Evolutionary conservation across 1,139 yeast genomes (phyloP).

Genomic region (Kodamaea suecica): DNA sequence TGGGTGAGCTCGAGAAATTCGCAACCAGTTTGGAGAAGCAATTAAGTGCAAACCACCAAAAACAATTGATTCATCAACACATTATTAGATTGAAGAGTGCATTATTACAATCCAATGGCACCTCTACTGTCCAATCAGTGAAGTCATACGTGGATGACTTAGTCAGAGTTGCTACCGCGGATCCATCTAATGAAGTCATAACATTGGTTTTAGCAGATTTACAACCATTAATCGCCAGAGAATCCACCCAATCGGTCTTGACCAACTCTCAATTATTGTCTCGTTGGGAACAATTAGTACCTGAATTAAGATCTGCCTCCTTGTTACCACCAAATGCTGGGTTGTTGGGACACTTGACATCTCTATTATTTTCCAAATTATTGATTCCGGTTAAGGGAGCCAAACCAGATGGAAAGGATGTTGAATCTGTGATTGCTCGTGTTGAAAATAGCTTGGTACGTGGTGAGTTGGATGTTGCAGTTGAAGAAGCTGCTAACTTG

Average conservation of each 20-base stretch:
- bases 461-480: conserved; percentile 82
- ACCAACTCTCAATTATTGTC: conserved; percentile 64
- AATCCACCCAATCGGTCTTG: conserved; percentile 58
- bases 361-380: conserved; percentile 71
- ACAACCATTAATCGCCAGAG: conserved; percentile 41
- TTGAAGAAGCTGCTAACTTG: conserved; percentile 84
- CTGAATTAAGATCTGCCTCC: conserved; percentile 86
- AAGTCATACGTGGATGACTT: conserved; percentile 49
- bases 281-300: conserved; percentile 73
- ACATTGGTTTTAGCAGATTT: conserved; percentile 37
- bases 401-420: conserved; percentile 67
- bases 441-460: conserved; percentile 73
- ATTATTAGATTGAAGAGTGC: conserved; percentile 52
- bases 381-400: conserved; percentile 62
- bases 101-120: conserved; percentile 30
- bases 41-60: conserved; percentile 53
- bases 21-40: conserved; percentile 58
- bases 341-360: conserved; percentile 83
- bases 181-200: conserved; percentile 36
- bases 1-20: conserved; percentile 57
- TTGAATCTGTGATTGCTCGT: conserved; percentile 85
- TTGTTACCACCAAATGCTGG: conserved; percentile 94
- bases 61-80: conserved; percentile 56
- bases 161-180: conserved; percentile 35
- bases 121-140: conserved; percentile 31